A percentile compares a stretch with the other conserved stretches of the same genome.
Conservation (phyloP, 148 eudicot species). For the Pouteria glomerata region DNA sequence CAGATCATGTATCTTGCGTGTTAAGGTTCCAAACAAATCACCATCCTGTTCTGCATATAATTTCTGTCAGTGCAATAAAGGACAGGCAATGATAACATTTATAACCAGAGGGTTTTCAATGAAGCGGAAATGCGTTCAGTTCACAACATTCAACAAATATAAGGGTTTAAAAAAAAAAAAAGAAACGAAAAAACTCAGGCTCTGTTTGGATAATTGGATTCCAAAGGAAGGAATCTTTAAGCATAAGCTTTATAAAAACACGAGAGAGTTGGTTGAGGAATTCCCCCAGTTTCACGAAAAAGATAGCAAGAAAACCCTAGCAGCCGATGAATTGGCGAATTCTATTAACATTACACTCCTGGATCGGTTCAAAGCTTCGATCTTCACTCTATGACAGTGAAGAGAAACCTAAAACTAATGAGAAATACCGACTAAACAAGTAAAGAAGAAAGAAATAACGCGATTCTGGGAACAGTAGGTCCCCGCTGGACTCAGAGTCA, state of each 20-base stretch:
- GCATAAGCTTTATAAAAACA: neutral
- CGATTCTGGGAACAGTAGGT: too few relatives aligned
- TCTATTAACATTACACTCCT: neutral
- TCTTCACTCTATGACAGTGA: neutral
- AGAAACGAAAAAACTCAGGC: too few relatives aligned
- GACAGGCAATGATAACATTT: constrained; percentile 2
- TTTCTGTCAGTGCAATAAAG: constrained; percentile 10
- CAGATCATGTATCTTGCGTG: constrained; percentile 40
- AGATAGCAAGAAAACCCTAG: neutral
- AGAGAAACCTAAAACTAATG: neutral
- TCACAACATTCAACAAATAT: neutral
- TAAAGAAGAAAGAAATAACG: neutral
- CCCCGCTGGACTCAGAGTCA: too few relatives aligned
- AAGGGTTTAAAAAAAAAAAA: neutral
- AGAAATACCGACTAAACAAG: neutral
- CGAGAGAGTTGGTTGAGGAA: neutral
- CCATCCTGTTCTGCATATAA: constrained; percentile 29
- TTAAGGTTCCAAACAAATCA: constrained; percentile 36
- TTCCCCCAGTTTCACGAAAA: neutral
- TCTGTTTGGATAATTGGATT: too few relatives aligned
- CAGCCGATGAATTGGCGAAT: neutral
- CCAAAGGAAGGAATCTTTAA: neutral
- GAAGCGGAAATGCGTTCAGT: neutral
- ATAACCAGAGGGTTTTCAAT: neutral
- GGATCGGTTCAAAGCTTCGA: neutral